A percentile compares a stretch with the other conserved stretches of the same genome.
These are phyloP conservation scores for Candida nemodendra DNA, from an alignment of 805 yeast genomes.

Conservation along the genomic window DNA sequence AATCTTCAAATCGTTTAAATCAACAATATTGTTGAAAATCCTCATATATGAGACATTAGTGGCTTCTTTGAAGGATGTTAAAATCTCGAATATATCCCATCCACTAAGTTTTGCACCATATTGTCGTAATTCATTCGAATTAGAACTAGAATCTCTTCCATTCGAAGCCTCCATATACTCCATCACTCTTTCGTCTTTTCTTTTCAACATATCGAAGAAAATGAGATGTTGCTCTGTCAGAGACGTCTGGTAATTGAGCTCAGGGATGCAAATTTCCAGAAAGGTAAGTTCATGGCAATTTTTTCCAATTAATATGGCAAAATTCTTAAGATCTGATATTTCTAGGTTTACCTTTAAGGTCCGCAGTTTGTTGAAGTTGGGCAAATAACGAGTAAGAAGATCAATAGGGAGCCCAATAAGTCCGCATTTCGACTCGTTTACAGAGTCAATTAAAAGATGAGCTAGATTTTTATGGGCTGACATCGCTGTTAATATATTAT, in stretches of 20 bases:
- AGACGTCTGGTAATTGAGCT: slow-evolving; percentile 15
- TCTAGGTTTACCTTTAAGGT: slow-evolving; percentile 21
- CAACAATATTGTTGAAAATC: slow-evolving; percentile 20
- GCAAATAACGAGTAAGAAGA: slow-evolving; percentile 9
- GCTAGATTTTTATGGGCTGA: slow-evolving; percentile 13
- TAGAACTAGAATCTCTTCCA: background rate
- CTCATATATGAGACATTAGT: slow-evolving; percentile 20
- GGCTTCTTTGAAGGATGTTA: slow-evolving; percentile 8
- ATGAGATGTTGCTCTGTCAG: slow-evolving; percentile 13
- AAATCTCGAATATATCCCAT: slow-evolving; percentile 8
- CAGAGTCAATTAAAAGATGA: slow-evolving; percentile 23
- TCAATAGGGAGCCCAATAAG: slow-evolving; percentile 7
- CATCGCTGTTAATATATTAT: slow-evolving; percentile 12
- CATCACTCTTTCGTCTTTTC: background rate
- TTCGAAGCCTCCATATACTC: background rate
- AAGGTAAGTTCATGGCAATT: slow-evolving; percentile 10
- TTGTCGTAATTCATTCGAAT: slow-evolving; percentile 1
- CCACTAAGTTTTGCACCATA: slow-evolving; percentile 9
- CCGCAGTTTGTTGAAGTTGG: slow-evolving; percentile 9
- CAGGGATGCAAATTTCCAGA: slow-evolving; percentile 21
- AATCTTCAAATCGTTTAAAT: slow-evolving; percentile 13
- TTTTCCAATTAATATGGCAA: slow-evolving; percentile 6
- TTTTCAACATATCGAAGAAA: slow-evolving; percentile 11
- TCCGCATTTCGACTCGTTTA: slow-evolving; percentile 17
- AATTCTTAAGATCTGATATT: slow-evolving; percentile 7